A percentile compares a stretch with the other conserved stretches of the same genome.
phyloP scores from a whole-genome alignment of 352 stramenopile species.

The Plasmopara viticola region DNA sequence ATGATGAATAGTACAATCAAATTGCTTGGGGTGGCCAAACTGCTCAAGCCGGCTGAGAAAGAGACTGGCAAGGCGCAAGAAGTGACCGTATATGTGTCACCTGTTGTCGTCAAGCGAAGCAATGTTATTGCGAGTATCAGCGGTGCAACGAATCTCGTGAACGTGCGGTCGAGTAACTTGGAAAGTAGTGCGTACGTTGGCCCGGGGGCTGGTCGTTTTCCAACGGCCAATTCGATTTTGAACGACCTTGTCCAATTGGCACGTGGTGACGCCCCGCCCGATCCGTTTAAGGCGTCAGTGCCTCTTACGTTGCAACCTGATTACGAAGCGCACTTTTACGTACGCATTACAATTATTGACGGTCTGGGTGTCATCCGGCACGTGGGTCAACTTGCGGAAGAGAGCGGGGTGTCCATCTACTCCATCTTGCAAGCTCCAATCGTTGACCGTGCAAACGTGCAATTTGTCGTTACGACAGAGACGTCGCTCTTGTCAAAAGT shows the following conservation, averaged over 20 bases:
- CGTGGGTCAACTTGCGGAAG: conserved; percentile 92
- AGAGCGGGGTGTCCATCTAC: conserved; percentile 94
- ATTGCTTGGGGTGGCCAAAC: conserved; percentile 86
- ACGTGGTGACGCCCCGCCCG: conserved; percentile 77
- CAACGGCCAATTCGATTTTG: conserved; percentile 94
- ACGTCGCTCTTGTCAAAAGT: conserved; percentile 84
- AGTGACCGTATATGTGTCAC: conserved; percentile 92
- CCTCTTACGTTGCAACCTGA: conserved; percentile 80
- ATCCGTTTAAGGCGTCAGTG: conserved; percentile 70
- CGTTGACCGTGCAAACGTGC: conserved; percentile 86
- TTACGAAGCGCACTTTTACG: conserved; percentile 92
- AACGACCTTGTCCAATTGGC: conserved; percentile 93
- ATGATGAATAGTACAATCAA: conserved; percentile 96
- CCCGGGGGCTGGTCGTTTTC: conserved; percentile 90
- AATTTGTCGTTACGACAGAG: conserved; percentile 96
- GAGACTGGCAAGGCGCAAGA: conserved; percentile 61
- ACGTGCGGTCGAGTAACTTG: conserved; percentile 87
- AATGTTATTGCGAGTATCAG: conserved; percentile 88
- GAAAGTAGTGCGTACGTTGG: conserved; percentile 88
- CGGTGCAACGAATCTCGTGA: conserved; percentile 90
- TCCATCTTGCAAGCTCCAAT: conserved; percentile 96
- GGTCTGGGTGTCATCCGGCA: conserved; percentile 91
- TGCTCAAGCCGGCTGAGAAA: conserved; percentile 67
- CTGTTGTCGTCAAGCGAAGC: conserved; percentile 83
- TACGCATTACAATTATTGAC: conserved; percentile 92